These are phyloP conservation scores for Lomentospora prolificans DNA, from an alignment of 2,329 filamentous ascomycete genomes.

Conservation along the genomic window DNA sequence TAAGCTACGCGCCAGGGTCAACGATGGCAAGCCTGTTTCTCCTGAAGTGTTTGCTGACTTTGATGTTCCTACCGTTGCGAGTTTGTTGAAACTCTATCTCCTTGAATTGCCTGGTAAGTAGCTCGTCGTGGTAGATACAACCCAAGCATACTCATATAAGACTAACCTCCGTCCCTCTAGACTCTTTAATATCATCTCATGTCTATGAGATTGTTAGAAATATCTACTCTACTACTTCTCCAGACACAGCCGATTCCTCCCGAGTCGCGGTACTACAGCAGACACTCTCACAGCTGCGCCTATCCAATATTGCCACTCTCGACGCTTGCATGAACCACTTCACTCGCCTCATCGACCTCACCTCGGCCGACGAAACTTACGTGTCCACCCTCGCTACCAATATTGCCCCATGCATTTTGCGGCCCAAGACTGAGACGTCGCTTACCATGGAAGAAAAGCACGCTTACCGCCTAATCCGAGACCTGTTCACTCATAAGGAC, in stretches of 20 bases:
- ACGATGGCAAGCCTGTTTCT: constrained; percentile 74
- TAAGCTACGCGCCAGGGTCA: constrained; percentile 70
- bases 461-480: constrained; percentile 78
- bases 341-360: constrained; percentile 89
- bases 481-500: constrained; percentile 89
- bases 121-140: no score
- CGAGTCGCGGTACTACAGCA: constrained; percentile 89
- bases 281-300: constrained; percentile 84
- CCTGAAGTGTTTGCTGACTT: constrained; percentile 74
- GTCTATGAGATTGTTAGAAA: constrained; percentile 98
- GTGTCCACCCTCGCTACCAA: constrained; percentile 61
- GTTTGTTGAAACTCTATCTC: constrained; percentile 85
- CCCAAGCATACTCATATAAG: no score
- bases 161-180: constrained; percentile 31
- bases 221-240: constrained; percentile 76
- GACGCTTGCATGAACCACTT: constrained; percentile 98
- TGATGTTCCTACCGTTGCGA: constrained; percentile 89
- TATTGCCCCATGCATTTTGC: constrained; percentile 77
- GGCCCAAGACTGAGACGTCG: constrained; percentile 77
- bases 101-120: constrained; percentile 84
- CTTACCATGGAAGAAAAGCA: constrained; percentile 95
- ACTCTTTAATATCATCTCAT: constrained; percentile 95
- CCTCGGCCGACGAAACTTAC: constrained; percentile 87
- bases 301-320: constrained; percentile 97
- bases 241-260: constrained; percentile 66